Conservation (phyloP, 805 yeast species). For the Ogataea siamensis region DNA sequence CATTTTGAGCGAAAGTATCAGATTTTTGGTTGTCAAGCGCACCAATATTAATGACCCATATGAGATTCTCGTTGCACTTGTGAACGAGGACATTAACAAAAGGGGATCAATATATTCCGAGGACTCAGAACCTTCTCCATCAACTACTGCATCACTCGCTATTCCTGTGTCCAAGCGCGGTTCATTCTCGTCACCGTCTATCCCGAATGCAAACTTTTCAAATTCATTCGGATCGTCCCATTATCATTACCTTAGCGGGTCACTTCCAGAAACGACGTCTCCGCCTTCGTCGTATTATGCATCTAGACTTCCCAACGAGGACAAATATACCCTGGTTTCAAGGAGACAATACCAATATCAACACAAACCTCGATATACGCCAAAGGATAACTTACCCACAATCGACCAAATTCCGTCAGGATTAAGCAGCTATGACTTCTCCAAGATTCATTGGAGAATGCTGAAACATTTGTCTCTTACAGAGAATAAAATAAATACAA, state of each 20-base stretch:
- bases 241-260: constrained; percentile 28
- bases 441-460: constrained; percentile 33
- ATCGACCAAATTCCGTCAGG: constrained; percentile 2
- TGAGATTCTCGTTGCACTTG: constrained; percentile 51
- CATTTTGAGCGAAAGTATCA: constrained; percentile 48
- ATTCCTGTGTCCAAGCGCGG: constrained; percentile 23
- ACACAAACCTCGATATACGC: constrained; percentile 19
- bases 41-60: constrained; percentile 49
- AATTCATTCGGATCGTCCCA: constrained; percentile 23
- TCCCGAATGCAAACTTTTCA: constrained; percentile 12
- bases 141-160: constrained; percentile 19
- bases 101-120: constrained; percentile 29
- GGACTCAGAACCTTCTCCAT: constrained; percentile 20
- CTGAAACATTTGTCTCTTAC: constrained; percentile 41
- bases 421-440: background rate
- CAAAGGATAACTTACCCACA: constrained; percentile 8
- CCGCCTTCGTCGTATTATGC: constrained; percentile 21
- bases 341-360: constrained; percentile 29
- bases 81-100: constrained; percentile 45
- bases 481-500: constrained; percentile 37
- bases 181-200: constrained; percentile 23
- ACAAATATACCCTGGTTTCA: constrained; percentile 16
- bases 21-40: constrained; percentile 53
- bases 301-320: constrained; percentile 17
- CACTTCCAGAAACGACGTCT: constrained; percentile 26